These are phyloP conservation scores for Apiospora kogelbergensis DNA, from an alignment of 2,329 filamentous ascomycete species.

Conservation along the genomic window DNA sequence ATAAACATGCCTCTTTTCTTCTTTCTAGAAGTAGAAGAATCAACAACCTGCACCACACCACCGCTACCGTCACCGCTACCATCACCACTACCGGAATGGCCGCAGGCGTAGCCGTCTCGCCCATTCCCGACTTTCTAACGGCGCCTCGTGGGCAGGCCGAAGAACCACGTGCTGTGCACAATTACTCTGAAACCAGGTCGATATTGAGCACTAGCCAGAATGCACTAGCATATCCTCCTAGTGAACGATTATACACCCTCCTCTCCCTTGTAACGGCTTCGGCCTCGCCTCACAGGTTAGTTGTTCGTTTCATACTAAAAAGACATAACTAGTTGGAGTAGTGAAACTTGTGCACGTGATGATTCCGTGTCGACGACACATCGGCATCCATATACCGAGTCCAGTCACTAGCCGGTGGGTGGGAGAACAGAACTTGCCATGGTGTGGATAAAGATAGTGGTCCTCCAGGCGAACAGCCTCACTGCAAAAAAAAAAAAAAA, in stretches of 20 bases:
- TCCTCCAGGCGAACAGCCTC: background rate
- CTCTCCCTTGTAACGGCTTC: background rate
- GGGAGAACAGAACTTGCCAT: background rate
- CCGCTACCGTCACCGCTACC: no score
- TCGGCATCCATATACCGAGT: background rate
- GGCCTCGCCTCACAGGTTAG: background rate
- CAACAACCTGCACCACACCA: background rate
- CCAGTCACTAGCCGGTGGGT: background rate
- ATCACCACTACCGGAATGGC: background rate
- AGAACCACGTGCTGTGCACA: background rate
- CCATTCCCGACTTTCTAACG: background rate
- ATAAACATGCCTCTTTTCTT: background rate
- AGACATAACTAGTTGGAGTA: background rate
- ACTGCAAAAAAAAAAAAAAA: background rate
- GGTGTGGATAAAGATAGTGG: background rate
- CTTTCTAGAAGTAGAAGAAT: background rate
- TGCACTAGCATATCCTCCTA: background rate
- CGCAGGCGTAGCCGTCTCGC: background rate
- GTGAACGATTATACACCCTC: background rate
- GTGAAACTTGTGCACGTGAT: slow-evolving; percentile 1
- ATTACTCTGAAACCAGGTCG: background rate
- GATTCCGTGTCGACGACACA: background rate
- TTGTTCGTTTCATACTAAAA: background rate
- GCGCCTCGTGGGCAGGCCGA: background rate
- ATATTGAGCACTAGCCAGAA: background rate